Base-by-base conservation (phyloP, 23 red algal species). In the Agarophyton chilense region DNA sequence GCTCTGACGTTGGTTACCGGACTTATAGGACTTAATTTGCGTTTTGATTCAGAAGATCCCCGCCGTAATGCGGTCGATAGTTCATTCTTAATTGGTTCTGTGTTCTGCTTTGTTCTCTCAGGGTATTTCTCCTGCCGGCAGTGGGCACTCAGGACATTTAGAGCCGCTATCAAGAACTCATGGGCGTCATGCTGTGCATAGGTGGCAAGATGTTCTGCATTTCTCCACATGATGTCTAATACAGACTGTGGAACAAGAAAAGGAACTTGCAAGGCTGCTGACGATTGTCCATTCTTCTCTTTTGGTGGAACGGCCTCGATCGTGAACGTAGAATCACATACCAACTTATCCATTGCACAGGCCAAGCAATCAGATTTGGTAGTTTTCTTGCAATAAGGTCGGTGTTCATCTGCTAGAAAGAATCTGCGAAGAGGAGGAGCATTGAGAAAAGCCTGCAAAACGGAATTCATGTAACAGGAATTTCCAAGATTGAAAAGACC, bases 141-240 rank as follows among this genome's bases (percentile, higher is more conserved):
- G 88, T 98, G 95, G 19, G 72, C 73, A 52, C 92, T 88, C 14
- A 94, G 84, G 39, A 91, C 49, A 53, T 98, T 92, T 14, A 98
- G 53, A 25, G 87, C 76, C 19, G 84, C 84, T 36, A 96, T 86
- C 11, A 98, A 79, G 34, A 98, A 92, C 33, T 98, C 95, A 75
- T 98, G 95, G 19, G 95, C 95, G 60, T 98, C 95, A 35, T 98
- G 95, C 53, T 98, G 95, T 10, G 91, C 78, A 83, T 98, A 98
- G 32, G 78, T 81, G 19, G 95, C 95, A 49, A 98, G 89, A 42
- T 92, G 44, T 34, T 94, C 95, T 44, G 88, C 88, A 52, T 86
- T 60, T 81, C 80, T 75, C 95, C 95, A 98, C 36, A 91, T 81
- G 63, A 98, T 79, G 43, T 98, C 95, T 41, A 98, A 67, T 43